Conservation (phyloP, 106 monocot genomes). For the Posidonia australis region DNA sequence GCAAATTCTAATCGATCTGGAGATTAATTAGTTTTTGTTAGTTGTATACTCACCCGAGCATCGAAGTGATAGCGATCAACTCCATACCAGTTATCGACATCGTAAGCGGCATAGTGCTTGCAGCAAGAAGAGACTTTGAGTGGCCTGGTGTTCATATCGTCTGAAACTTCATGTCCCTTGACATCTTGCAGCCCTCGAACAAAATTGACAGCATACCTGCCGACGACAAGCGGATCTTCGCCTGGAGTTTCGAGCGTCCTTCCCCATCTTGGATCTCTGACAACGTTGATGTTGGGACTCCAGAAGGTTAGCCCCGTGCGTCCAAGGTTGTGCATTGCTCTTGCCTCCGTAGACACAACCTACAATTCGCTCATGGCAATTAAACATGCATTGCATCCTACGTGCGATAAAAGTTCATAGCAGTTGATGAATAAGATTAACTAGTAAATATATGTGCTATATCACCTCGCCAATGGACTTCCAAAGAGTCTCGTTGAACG, state of each 20-base stretch:
- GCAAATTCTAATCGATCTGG: no score
- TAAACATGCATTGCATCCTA: no score
- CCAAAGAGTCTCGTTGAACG: slow-evolving; percentile 13
- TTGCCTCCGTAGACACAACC: slow-evolving; percentile 79
- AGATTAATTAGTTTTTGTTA: no score
- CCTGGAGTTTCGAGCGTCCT: slow-evolving; percentile 94
- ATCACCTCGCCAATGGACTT: slow-evolving; percentile 7
- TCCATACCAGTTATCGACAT: slow-evolving; percentile 76
- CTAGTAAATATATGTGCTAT: neutral
- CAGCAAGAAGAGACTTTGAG: slow-evolving; percentile 84
- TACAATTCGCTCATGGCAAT: slow-evolving; percentile 38
- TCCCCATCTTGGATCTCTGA: slow-evolving; percentile 90
- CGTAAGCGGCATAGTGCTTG: slow-evolving; percentile 95
- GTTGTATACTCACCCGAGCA: no score
- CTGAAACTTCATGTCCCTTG: no score
- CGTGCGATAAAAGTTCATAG: neutral
- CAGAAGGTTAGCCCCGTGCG: slow-evolving; percentile 81
- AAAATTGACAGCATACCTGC: slow-evolving; percentile 60
- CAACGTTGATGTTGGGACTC: slow-evolving; percentile 94
- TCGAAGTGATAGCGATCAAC: slow-evolving; percentile 68
- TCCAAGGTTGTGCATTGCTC: slow-evolving; percentile 96
- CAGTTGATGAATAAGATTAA: neutral
- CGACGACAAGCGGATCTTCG: slow-evolving; percentile 66
- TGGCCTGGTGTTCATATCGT: slow-evolving; percentile 13
- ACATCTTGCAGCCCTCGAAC: slow-evolving; percentile 82